Base-by-base conservation (phyloP, 345 rosid species). In the Murraya paniculata region DNA sequence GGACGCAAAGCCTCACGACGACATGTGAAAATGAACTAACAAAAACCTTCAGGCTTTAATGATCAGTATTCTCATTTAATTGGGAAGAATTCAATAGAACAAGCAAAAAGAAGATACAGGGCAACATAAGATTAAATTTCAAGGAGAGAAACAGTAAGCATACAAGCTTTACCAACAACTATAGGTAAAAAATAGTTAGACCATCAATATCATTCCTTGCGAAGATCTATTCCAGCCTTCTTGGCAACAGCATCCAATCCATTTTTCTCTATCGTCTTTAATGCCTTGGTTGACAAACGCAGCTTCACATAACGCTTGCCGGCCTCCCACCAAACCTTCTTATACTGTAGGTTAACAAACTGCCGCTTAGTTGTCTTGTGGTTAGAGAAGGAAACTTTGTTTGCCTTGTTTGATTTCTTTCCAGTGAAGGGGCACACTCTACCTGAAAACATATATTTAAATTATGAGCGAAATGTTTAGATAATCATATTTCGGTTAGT, bases 181-280 rank as follows among this genome's bases (percentile, higher is more conserved):
- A 22, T 56, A n/a, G 64, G 64, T 33, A n/a, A 33, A 41, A 41
- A 57, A 67, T 11, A 59, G 18, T 2, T 27, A 11, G 35, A 35
- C 48, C 25, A 35, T 65, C 5, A n/a, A 27, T 84, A 33, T 84
- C 75, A 88, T 83, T 81, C 73, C 87, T 92, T 96, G 59, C 93
- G 75, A 79, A 96, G 94, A 87, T 96, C 97, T 7, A 96, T 89
- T 69, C 97, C 97, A 0, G 98, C 97, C 86, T 96, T 96, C 88
- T 93, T 94, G 81, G 99, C 97, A 76, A 96, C 98, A 58, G 98
- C 98, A 75, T 93, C 98, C 53, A 93, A 87, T 55, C 99, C 97
- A 18, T 96, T 92, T 81, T 96, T 96, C 88, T 96, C 97, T 58
- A 93, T 92, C 30, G 98, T 96, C 91, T 94, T 94, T 74, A 96